Conservation (phyloP, 2,329 filamentous ascomycete species). For the Ascochyta koolunga region DNA sequence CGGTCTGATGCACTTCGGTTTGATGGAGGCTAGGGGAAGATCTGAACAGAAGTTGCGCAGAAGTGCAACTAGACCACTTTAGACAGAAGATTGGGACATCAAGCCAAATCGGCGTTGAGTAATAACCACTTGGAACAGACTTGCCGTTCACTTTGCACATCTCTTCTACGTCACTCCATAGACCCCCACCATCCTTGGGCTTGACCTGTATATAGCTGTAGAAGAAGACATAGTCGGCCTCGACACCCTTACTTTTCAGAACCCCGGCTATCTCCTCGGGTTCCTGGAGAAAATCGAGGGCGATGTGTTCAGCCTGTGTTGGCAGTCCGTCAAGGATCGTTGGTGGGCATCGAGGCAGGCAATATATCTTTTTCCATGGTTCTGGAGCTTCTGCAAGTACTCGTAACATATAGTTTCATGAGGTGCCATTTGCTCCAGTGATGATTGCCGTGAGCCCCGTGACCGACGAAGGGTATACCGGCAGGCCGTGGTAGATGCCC, state of each 20-base stretch:
- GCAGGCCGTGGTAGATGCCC: conserved; percentile 59
- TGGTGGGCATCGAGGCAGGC: conserved; percentile 56
- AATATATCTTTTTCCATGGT: conserved; percentile 61
- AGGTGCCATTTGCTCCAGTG: conserved; percentile 62
- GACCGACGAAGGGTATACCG: conserved; percentile 51
- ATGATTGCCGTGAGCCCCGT: conserved; percentile 58
- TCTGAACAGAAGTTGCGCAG: conserved; percentile 57
- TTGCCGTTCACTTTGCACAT: conserved; percentile 55
- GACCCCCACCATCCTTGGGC: conserved; percentile 51
- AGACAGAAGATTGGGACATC: not conserved
- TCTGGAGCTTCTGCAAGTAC: conserved; percentile 55
- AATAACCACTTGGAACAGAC: not conserved
- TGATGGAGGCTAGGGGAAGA: conserved; percentile 51
- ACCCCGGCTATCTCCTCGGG: conserved; percentile 46
- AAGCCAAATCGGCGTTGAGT: not conserved
- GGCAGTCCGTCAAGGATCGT: conserved; percentile 44
- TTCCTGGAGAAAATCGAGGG: conserved; percentile 49
- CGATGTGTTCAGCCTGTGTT: conserved; percentile 51
- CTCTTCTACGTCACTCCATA: conserved; percentile 60
- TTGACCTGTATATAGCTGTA: conserved; percentile 61
- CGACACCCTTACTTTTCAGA: conserved; percentile 43
- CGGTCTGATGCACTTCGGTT: conserved; percentile 58
- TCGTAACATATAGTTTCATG: conserved; percentile 58
- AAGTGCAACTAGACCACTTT: conserved; percentile 37
- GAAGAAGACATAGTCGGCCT: conserved; percentile 58